Evolutionary conservation across 1,284 basidiomycete species (phyloP).

Genomic region (Ustilago crameri): DNA sequence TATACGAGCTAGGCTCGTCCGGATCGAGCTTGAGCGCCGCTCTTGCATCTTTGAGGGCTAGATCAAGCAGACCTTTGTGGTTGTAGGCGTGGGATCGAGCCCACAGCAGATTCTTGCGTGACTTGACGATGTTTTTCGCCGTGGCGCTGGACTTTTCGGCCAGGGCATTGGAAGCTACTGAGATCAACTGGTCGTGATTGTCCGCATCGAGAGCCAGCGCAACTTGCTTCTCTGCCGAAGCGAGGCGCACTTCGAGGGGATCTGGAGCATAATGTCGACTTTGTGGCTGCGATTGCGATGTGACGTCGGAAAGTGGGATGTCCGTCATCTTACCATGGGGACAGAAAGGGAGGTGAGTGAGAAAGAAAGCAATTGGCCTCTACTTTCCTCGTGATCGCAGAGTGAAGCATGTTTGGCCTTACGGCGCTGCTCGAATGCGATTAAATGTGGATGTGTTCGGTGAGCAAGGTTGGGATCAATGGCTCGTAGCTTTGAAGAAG

Average conservation of each 20-base stretch:
- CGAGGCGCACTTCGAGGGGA: conserved; percentile 7
- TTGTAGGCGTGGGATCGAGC: conserved; percentile 29
- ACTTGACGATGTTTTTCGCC: conserved; percentile 22
- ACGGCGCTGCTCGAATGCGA: too few species aligned
- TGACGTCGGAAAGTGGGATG: neutral
- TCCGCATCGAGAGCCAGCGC: conserved; percentile 6
- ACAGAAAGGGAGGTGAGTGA: too few species aligned
- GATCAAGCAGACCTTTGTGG: conserved; percentile 4
- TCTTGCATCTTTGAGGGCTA: conserved; percentile 33
- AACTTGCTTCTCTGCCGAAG: conserved; percentile 16
- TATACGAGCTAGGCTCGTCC: conserved; percentile 14
- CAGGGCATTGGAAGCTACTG: conserved; percentile 17
- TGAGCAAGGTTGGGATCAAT: too few species aligned
- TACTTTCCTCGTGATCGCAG: too few species aligned
- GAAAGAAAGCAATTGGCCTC: too few species aligned
- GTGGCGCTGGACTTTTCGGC: neutral
- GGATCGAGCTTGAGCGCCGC: conserved; percentile 39
- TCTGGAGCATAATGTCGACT: neutral
- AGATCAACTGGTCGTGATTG: conserved; percentile 27
- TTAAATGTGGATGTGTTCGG: too few species aligned
- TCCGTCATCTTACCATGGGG: conserved; percentile 4
- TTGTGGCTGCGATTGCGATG: neutral
- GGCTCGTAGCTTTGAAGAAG: too few species aligned
- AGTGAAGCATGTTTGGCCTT: too few species aligned
- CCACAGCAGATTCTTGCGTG: conserved; percentile 39